Percentiles rank a stretch among this genome's conserved stretches.
Conservation (phyloP, 805 yeast genomes). For the Kuraishia molischiana region DNA sequence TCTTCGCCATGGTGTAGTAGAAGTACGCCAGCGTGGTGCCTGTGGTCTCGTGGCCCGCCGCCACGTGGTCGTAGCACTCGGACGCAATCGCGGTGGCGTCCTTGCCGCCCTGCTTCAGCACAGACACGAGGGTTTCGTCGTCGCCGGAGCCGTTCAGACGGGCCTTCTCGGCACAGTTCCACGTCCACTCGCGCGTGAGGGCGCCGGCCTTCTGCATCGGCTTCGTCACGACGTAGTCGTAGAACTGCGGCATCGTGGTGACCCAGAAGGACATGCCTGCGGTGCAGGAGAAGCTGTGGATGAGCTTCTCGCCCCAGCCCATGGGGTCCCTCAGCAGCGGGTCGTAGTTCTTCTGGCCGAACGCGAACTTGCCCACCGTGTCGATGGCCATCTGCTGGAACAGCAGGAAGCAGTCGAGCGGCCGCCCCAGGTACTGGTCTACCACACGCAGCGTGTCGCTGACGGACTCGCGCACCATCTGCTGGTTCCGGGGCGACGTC, state of each 20-base stretch:
- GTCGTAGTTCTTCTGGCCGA: conserved; percentile 40
- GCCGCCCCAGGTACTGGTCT: conserved; percentile 9
- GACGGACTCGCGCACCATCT: conserved; percentile 23
- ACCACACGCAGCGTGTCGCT: conserved; percentile 16
- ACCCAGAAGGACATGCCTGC: conserved; percentile 61
- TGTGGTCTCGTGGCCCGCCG: conserved; percentile 74
- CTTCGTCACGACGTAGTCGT: conserved; percentile 36
- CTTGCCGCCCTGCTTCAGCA: conserved; percentile 11
- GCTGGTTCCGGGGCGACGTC: conserved; percentile 20
- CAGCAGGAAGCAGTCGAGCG: conserved; percentile 48
- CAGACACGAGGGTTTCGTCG: conserved; percentile 13
- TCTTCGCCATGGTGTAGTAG: conserved; percentile 47
- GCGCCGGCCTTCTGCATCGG: conserved; percentile 26
- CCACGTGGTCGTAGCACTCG: conserved; percentile 53
- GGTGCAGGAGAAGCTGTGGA: conserved; percentile 34
- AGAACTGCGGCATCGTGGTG: conserved; percentile 45
- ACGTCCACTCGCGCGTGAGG: conserved; percentile 36
- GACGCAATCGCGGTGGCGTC: conserved; percentile 24
- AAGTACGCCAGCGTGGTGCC: conserved; percentile 55
- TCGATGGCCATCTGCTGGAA: conserved; percentile 70
- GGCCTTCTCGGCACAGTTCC: conserved; percentile 15
- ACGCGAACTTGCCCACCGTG: conserved; percentile 49
- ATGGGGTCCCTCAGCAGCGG: conserved; percentile 28
- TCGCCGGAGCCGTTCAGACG: conserved; percentile 6
- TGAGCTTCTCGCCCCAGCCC: conserved; percentile 28